Evolutionary conservation across 2,329 filamentous ascomycete genomes (phyloP).

Genomic region (Pseudogymnoascus sp.): DNA sequence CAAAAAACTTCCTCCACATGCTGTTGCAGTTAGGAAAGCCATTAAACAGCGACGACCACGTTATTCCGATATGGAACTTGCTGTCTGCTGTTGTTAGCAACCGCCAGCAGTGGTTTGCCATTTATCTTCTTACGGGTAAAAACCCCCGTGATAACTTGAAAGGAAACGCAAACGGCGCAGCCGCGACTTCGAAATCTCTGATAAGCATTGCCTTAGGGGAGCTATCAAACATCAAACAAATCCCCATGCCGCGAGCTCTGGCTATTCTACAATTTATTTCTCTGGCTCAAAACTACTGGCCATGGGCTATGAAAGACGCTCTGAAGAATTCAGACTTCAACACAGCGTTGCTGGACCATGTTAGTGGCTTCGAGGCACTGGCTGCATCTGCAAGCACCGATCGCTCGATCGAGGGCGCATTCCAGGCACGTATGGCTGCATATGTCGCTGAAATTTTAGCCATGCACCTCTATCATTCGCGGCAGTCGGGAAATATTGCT

Average conservation of each 20-base stretch:
- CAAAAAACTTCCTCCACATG: slow-evolving; percentile 75
- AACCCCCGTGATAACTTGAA: slow-evolving; percentile 71
- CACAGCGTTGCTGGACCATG: slow-evolving; percentile 61
- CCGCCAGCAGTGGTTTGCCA: slow-evolving; percentile 92
- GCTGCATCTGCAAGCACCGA: slow-evolving; percentile 47
- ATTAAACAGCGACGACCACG: slow-evolving; percentile 56
- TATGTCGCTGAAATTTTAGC: slow-evolving; percentile 81
- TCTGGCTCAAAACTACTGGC: slow-evolving; percentile 88
- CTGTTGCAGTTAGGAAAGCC: slow-evolving; percentile 72
- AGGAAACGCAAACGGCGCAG: slow-evolving; percentile 39
- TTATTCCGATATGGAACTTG: slow-evolving; percentile 72
- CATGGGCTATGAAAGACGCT: slow-evolving; percentile 80
- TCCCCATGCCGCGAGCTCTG: slow-evolving; percentile 60
- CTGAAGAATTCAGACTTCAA: slow-evolving; percentile 69
- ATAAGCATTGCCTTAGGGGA: slow-evolving; percentile 66
- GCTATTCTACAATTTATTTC: slow-evolving; percentile 82
- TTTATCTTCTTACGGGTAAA: slow-evolving; percentile 82
- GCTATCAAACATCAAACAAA: slow-evolving; percentile 56
- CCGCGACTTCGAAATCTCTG: slow-evolving; percentile 51
- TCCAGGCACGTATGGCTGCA: slow-evolving; percentile 66
- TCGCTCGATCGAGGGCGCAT: slow-evolving; percentile 37
- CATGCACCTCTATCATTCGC: slow-evolving; percentile 81
- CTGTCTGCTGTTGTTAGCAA: slow-evolving; percentile 80
- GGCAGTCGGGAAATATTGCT: slow-evolving; percentile 62
- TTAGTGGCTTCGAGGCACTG: slow-evolving; percentile 50